Evolutionary conservation across 2,329 filamentous ascomycete genomes (phyloP), one percentile per base, ranked within the genome.

Genomic region (Chaetomium olivaceum): DNA sequence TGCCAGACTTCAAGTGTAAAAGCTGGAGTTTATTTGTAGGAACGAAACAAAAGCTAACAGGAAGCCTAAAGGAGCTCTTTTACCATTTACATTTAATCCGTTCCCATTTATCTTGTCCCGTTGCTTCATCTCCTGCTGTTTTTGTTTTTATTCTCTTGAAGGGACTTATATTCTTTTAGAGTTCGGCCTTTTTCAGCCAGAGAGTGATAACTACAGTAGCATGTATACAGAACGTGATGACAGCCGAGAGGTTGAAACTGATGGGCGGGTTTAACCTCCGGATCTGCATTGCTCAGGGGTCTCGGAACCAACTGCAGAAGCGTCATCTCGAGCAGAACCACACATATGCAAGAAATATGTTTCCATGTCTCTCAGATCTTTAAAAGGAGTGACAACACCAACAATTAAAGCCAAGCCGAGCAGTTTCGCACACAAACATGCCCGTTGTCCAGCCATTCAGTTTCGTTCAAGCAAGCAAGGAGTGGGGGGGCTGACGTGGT

Each of bases 261-360:
- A 16, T 9, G 27, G 19, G 57, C 19, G 46, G 48, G 21, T 51
- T 51, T 29, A 56, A 62, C 5, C 36, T 57, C 60, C 27, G 56
- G 55, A 66, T 57, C 64, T 66, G 59, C 64, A 63, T 16, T 25
- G 31, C 56, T 63, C 60, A 66, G 64, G 60, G 62, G 60, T 36
- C 19, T 23, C 27, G 14, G 23, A 62, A 48, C 43, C 27, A 55
- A 55, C 60, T 36, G 23, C 31, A 31, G 23, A 27, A 16, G 23
- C 23, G 50, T 29, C 50, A 33, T 55, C 52, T 23, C 52, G 5
- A 55, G 6, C 27, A 29, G 51, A 54, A 54, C 51, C 27, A 19
- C 51, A 29, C 27, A 29, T 31, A n/a, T 29, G 48, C 23, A 51
- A 23, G 46, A n/a, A 48, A 48, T 48, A 7, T 43, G 39, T 43